phyloP scores from a whole-genome alignment of 1,284 basidiomycete species.

The Microbotryum violaceum region DNA sequence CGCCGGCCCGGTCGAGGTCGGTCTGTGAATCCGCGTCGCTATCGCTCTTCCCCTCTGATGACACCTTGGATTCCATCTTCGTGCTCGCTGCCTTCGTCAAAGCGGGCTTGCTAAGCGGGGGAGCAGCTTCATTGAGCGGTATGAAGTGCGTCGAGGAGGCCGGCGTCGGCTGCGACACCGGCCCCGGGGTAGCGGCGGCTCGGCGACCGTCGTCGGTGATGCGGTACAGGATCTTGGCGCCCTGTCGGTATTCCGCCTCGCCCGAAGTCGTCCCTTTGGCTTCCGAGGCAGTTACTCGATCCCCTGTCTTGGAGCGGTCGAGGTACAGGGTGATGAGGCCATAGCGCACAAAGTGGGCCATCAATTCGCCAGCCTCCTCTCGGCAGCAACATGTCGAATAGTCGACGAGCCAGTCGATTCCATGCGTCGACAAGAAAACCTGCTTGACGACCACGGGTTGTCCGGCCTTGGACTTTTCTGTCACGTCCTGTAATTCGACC shows the following conservation, averaged over 20 bases:
- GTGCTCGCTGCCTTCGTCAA: conserved; percentile 47
- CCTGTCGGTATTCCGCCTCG: conserved; percentile 83
- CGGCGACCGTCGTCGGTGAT: conserved; percentile 83
- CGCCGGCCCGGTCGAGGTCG: conserved; percentile 5
- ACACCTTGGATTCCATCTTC: conserved; percentile 2
- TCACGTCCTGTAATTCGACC: conserved; percentile 52
- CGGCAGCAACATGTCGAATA: conserved; percentile 92
- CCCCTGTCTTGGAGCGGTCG: conserved; percentile 53
- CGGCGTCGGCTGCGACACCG: neutral
- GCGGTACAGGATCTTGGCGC: conserved; percentile 86
- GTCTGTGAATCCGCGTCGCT: conserved; percentile 18
- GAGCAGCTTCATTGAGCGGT: conserved; percentile 29
- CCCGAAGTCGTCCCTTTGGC: conserved; percentile 15
- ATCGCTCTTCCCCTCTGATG: conserved; percentile 14
- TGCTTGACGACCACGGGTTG: conserved; percentile 51
- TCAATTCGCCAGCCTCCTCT: conserved; percentile 95
- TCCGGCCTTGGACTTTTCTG: conserved; percentile 47
- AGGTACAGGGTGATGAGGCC: conserved; percentile 73
- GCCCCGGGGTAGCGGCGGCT: conserved; percentile 40
- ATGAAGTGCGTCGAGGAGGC: conserved; percentile 5
- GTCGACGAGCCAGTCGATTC: conserved; percentile 94
- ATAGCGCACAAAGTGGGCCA: conserved; percentile 94
- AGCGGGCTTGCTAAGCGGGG: conserved; percentile 44
- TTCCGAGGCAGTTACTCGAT: conserved; percentile 27
- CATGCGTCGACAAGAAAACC: conserved; percentile 77